phyloP scores from a whole-genome alignment of 176 grass and related monocot species.

The Carex myosuroides region DNA sequence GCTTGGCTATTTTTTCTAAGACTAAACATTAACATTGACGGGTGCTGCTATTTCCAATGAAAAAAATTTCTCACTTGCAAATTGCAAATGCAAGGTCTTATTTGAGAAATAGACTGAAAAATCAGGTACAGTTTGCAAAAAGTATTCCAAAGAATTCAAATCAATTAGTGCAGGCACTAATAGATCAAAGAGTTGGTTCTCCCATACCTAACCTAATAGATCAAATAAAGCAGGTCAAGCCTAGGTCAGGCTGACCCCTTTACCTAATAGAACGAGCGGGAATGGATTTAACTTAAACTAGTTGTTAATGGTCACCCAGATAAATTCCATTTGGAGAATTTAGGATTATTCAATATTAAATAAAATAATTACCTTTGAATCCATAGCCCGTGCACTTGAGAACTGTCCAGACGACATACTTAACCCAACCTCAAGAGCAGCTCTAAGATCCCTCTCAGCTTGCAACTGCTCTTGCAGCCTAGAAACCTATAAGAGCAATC shows the following conservation, averaged over 20 bases:
- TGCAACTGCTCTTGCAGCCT: constrained; percentile 97
- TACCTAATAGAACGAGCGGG: neutral
- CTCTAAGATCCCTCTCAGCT: constrained; percentile 91
- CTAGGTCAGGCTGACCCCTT: neutral
- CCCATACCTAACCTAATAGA: neutral
- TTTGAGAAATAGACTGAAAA: neutral
- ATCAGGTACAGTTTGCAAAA: neutral
- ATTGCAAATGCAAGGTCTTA: neutral
- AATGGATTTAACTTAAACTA: neutral
- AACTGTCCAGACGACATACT: constrained; percentile 91
- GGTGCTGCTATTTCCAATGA: neutral
- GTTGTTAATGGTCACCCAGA: neutral
- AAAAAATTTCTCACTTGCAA: neutral
- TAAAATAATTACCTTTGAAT: constrained; percentile 57
- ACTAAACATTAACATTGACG: neutral
- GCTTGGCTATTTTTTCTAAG: neutral
- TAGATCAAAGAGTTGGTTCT: neutral
- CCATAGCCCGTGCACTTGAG: constrained; percentile 64
- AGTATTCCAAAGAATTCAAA: neutral
- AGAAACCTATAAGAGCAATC: constrained; percentile 58
- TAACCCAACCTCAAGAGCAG: constrained; percentile 96
- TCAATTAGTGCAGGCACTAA: neutral
- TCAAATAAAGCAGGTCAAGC: neutral
- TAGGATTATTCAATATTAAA: constrained; percentile 6
- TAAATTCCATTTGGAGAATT: neutral